A percentile compares a stretch with the other conserved stretches of the same genome.
These are phyloP conservation scores for Kodamaea restingae DNA, from an alignment of 805 yeast species.

Conservation along the genomic window DNA sequence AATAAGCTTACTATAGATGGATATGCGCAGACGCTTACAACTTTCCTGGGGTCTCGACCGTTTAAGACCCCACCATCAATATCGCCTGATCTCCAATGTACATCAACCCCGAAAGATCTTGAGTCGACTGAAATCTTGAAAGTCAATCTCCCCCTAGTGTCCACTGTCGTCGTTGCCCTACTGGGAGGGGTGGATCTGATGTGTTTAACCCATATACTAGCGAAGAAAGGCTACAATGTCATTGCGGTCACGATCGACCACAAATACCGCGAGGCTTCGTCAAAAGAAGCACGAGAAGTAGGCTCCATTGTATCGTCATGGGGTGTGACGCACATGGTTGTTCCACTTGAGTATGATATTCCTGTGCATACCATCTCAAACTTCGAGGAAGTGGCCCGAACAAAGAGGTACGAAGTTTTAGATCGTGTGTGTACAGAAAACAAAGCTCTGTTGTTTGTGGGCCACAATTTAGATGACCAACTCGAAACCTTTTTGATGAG, in stretches of 20 bases:
- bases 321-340: slow-evolving; percentile 33
- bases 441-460: slow-evolving; percentile 46
- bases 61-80: too few species aligned
- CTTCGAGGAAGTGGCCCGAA: slow-evolving; percentile 61
- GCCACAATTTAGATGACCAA: slow-evolving; percentile 72
- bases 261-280: slow-evolving; percentile 45
- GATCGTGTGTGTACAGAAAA: slow-evolving; percentile 34
- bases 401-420: slow-evolving; percentile 46
- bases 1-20: too few species aligned
- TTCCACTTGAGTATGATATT: slow-evolving; percentile 20
- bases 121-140: too few species aligned
- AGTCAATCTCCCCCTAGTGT: neutral
- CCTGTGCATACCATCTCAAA: slow-evolving; percentile 30
- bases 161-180: slow-evolving; percentile 49
- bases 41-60: too few species aligned
- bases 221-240: slow-evolving; percentile 31
- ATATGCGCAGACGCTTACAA: too few species aligned
- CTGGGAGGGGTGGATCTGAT: slow-evolving; percentile 85
- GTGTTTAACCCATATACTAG: slow-evolving; percentile 54
- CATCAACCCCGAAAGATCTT: too few species aligned
- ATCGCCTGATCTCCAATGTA: too few species aligned
- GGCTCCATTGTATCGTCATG: slow-evolving; percentile 26
- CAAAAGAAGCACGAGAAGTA: slow-evolving; percentile 46
- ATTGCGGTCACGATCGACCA: slow-evolving; percentile 69
- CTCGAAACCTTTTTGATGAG: slow-evolving; percentile 64